phyloP scores from a whole-genome alignment of 805 yeast species.

The Priceomyces fermenticarens region DNA sequence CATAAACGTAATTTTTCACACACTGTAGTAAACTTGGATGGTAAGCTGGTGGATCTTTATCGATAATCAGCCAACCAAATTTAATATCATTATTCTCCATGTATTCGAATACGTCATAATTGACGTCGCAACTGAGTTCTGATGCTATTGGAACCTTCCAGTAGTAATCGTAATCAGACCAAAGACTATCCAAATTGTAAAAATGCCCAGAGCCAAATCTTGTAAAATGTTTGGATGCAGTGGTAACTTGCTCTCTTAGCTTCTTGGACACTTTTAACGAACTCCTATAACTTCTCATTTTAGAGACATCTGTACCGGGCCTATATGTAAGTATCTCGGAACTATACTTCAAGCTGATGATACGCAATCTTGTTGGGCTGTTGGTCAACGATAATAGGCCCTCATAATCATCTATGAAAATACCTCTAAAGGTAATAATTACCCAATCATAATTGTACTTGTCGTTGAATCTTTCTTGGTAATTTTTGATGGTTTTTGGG shows the following conservation, averaged over 20 bases:
- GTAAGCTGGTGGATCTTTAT: slow-evolving; percentile 7
- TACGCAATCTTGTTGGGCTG: slow-evolving; percentile 15
- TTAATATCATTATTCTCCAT: slow-evolving; percentile 19
- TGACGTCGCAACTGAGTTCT: slow-evolving; percentile 19
- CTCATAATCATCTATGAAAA: slow-evolving; percentile 13
- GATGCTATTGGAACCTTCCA: slow-evolving; percentile 25
- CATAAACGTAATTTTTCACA: slow-evolving; percentile 6
- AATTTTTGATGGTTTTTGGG: slow-evolving; percentile 8
- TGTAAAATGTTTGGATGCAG: slow-evolving; percentile 18
- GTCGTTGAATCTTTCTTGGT: slow-evolving; percentile 20
- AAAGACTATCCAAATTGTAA: slow-evolving; percentile 15
- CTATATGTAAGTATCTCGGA: slow-evolving; percentile 17
- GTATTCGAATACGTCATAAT: slow-evolving; percentile 21
- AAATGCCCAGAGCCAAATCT: slow-evolving; percentile 20
- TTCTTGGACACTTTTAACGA: slow-evolving; percentile 16
- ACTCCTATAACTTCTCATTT: slow-evolving; percentile 24
- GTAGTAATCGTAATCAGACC: slow-evolving; percentile 22
- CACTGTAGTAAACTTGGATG: slow-evolving; percentile 8
- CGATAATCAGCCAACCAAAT: slow-evolving; percentile 18
- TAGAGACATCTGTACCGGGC: slow-evolving; percentile 14
- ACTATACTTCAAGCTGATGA: slow-evolving; percentile 11
- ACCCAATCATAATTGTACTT: slow-evolving; percentile 26
- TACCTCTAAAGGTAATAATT: slow-evolving; percentile 15
- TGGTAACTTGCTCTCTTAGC: slow-evolving; percentile 28
- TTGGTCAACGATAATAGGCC: slow-evolving; percentile 12